Percentiles rank a stretch among this genome's conserved stretches.
Conservation (phyloP, 2,329 filamentous ascomycete species). For the Claviceps purpurea region DNA sequence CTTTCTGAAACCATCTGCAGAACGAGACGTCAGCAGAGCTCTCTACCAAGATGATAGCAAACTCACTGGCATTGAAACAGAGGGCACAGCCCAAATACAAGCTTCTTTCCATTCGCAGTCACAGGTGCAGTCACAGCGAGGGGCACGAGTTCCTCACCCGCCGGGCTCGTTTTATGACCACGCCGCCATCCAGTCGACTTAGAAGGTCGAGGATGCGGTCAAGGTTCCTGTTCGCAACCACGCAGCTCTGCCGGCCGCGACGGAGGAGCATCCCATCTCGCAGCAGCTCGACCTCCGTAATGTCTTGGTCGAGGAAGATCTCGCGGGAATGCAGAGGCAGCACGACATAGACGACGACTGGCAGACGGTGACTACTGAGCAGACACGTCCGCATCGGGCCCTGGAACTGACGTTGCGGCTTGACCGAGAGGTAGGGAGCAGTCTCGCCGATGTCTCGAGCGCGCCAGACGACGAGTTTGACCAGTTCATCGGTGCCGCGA, state of each 20-base stretch:
- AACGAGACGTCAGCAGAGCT: slow-evolving; percentile 29
- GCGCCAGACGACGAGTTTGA: slow-evolving; percentile 9
- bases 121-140: background rate
- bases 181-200: slow-evolving; percentile 23
- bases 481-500: slow-evolving; percentile 2
- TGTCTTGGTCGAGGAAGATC: background rate
- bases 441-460: slow-evolving; percentile 32
- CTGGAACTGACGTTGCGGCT: slow-evolving; percentile 11
- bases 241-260: background rate
- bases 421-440: slow-evolving; percentile 24
- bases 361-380: slow-evolving; percentile 23
- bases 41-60: slow-evolving; percentile 19
- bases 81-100: background rate
- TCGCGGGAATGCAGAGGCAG: slow-evolving; percentile 3
- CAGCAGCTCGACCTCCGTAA: background rate
- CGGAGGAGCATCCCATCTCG: slow-evolving; percentile 5
- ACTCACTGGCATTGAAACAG: slow-evolving; percentile 3
- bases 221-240: slow-evolving; percentile 19
- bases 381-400: slow-evolving; percentile 9
- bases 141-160: background rate
- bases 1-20: slow-evolving; percentile 24
- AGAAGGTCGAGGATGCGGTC: slow-evolving; percentile 27
- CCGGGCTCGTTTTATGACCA: slow-evolving; percentile 22
- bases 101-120: background rate
- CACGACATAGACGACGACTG: slow-evolving; percentile 18